phyloP scores from a whole-genome alignment of 352 stramenopile genomes.

The Phytophthora sojae region DNA sequence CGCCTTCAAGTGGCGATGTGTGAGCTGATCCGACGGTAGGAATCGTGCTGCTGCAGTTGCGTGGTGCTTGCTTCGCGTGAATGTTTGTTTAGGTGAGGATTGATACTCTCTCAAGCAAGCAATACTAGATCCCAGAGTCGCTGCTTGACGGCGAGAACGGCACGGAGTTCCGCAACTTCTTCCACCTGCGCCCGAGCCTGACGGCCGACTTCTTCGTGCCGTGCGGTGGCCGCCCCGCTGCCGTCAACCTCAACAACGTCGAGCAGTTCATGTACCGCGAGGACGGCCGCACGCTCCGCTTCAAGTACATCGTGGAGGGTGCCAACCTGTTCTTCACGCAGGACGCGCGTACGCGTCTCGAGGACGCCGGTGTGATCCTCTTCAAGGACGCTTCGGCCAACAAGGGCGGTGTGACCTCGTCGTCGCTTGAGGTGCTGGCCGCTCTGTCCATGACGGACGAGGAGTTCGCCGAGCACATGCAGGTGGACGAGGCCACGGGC shows the following conservation, averaged over 20 bases:
- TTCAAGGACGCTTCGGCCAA: constrained; percentile 97
- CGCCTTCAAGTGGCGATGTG: not conserved
- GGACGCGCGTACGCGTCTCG: constrained; percentile 93
- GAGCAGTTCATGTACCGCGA: constrained; percentile 87
- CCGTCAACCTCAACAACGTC: constrained; percentile 97
- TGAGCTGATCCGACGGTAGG: not conserved
- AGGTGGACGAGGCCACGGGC: constrained; percentile 66
- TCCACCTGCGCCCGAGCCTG: constrained; percentile 94
- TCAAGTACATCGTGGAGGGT: constrained; percentile 97
- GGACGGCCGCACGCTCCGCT: constrained; percentile 84
- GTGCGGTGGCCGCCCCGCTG: constrained; percentile 94
- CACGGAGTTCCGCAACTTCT: constrained; percentile 96
- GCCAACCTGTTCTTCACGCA: constrained; percentile 98
- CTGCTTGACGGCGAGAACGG: too few species aligned
- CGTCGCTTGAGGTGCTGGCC: constrained; percentile 80
- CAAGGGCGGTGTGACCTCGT: constrained; percentile 87
- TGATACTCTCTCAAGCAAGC: too few species aligned
- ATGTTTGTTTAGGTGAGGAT: too few species aligned
- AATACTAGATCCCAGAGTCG: too few species aligned
- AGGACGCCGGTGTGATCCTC: constrained; percentile 96
- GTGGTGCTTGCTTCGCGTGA: too few species aligned
- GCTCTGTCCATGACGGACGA: constrained; percentile 76
- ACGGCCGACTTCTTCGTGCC: constrained; percentile 97
- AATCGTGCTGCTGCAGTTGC: too few species aligned
- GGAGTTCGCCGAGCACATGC: constrained; percentile 87